Evolutionary conservation across 768 basidiomycete genomes (phyloP), one percentile per base, ranked within the genome.

Genomic region (Phlebiopsis flavidoalba): DNA sequence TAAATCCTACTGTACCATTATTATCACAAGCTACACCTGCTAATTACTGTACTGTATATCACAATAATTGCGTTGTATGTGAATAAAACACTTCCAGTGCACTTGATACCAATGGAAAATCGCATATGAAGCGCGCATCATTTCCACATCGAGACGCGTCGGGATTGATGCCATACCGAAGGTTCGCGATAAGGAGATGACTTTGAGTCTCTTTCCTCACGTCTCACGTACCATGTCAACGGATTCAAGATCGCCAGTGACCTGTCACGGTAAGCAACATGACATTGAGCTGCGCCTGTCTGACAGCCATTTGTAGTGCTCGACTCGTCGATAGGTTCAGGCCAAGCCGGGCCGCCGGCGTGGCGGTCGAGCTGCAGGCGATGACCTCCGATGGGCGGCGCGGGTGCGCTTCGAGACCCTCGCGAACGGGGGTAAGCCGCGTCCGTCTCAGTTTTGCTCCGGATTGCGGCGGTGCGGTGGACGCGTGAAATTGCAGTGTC

Each of bases 271-370:
- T 92, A 65, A 59, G 79, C 60, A 1, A 21, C 51, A 14, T 40
- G 24, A 52, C 19, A 45, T 35, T 51, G 36, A 1, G 52, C 14
- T 2, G 37, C 1, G 31, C 26, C 26, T 31, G 26, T 11, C 17
- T 31, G 10, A 51, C 61, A 95, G 95, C 95, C 17, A 31, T 31
- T 31, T 86, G 48, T 61, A 95, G 95, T 96, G 17, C 86, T 97
- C 64, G 94, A 97, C 70, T 84, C 91, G 0, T 88, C 91, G 10
- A 77, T 82, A 1, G 95, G 95, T n/a, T n/a, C n/a, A n/a, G n/a
- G n/a, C n/a, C 24, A 91, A 83, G 66, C 94, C 95, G 17, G n/a
- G 94, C 89, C 1, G 71, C 80, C 57, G 87, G 84, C 8, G 83
- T 96, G 19, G 72, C 75, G 8, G 83, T 95, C 58, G 73, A 72